Evolutionary conservation across 2,329 filamentous ascomycete species (phyloP).

Genomic region (Ophiostoma novo-ulmi): DNA sequence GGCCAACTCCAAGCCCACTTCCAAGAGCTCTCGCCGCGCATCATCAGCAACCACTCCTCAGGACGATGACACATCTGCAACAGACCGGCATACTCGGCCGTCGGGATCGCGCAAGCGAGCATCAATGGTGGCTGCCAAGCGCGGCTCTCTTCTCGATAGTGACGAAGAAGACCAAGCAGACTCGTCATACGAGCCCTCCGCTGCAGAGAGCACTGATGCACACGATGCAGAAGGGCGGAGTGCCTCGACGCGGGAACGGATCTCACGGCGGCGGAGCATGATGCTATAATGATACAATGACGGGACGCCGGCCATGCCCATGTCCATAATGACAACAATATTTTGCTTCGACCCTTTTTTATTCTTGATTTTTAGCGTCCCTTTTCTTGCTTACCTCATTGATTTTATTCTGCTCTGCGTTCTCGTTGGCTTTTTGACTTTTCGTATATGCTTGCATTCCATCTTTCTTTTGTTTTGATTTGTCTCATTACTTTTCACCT

Average conservation of each 20-base stretch:
- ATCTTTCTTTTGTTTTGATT: slow-evolving; percentile 9
- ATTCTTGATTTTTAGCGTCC: background rate
- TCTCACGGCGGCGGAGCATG: slow-evolving; percentile 52
- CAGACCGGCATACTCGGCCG: slow-evolving; percentile 28
- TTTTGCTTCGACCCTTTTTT: slow-evolving; percentile 15
- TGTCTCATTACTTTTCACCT: background rate
- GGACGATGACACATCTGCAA: slow-evolving; percentile 6
- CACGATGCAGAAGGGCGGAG: slow-evolving; percentile 27
- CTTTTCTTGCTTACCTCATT: background rate
- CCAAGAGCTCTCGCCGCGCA: slow-evolving; percentile 19
- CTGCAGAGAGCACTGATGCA: slow-evolving; percentile 24
- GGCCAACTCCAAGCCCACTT: background rate
- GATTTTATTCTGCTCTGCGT: background rate
- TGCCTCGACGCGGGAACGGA: slow-evolving; percentile 31
- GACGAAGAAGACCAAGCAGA: slow-evolving; percentile 35
- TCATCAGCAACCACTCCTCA: slow-evolving; percentile 16
- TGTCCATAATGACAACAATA: slow-evolving; percentile 17
- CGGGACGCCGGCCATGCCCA: background rate
- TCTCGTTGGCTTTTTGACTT: slow-evolving; percentile 6
- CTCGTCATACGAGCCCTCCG: slow-evolving; percentile 30
- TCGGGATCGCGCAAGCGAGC: slow-evolving; percentile 38
- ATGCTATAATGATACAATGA: slow-evolving; percentile 45
- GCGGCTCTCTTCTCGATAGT: slow-evolving; percentile 32
- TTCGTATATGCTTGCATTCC: background rate
- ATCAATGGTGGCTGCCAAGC: slow-evolving; percentile 40